Evolutionary conservation across 805 yeast species (phyloP), one percentile per base, ranked within the genome.

Genomic region (Cephaloascus albidus): DNA sequence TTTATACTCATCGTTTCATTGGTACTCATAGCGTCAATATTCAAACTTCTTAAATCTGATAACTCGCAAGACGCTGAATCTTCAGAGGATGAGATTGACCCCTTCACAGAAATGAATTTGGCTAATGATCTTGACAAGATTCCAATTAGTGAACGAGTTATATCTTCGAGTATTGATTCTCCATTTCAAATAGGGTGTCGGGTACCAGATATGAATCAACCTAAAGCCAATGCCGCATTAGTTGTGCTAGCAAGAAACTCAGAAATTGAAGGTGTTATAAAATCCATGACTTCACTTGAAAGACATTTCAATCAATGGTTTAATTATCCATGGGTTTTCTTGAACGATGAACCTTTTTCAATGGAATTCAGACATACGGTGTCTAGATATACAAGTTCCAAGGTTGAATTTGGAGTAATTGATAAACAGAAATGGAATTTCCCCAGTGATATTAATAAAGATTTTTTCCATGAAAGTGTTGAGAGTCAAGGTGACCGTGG

Each of bases 271-370:
- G 94, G 85, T n/a, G 95, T 87, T 2, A 51, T 84, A 2, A 66
- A 71, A 40, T 79, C 93, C 2, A 78, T 90, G 72, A 59, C 65
- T 23, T 78, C 89, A 3, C 53, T 93, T 40, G 97, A 90, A 55
- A 68, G 85, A 19, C 95, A 83, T 55, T 90, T 89, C 63, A 90
- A 90, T 56, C 89, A 89, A 50, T 87, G 96, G 95, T 93, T 71
- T 58, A 74, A 83, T 47, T 93, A 93, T 55, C 97, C 96, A 0
- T 93, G 95, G 81, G 81, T 86, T 1, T 86, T 93, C 49, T 58
- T 93, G 16, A 90, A 89, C 54, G 86, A 90, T 57, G 88, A 74
- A 42, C 78, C 76, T 15, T 89, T 90, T 51, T 65, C 70, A 18
- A 72, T 73, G 2, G 72, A 77, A 16, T 93, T 93, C 58, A 76